These are phyloP conservation scores for Flueggea neowawraea DNA, from an alignment of 441 rosid species.

Conservation along the genomic window DNA sequence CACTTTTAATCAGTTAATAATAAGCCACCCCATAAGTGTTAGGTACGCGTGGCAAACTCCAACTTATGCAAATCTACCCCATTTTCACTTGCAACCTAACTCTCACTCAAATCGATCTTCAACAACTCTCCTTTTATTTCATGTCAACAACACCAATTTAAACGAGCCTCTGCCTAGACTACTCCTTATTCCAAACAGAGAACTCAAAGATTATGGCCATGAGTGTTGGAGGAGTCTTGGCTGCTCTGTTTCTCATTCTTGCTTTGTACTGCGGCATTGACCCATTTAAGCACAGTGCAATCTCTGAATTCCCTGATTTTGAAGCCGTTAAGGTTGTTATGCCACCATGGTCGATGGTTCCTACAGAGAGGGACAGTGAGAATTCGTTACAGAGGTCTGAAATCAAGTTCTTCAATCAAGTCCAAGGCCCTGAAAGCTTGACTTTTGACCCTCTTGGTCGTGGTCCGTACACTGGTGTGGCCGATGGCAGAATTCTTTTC, in stretches of 20 bases:
- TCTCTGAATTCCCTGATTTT: slow-evolving; percentile 65
- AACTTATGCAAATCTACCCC: no score
- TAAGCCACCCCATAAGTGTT: no score
- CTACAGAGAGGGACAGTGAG: slow-evolving; percentile 37
- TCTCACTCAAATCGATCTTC: no score
- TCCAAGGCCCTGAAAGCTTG: slow-evolving; percentile 95
- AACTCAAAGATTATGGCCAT: no score
- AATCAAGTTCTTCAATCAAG: slow-evolving; percentile 61
- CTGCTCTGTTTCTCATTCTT: slow-evolving; percentile 33
- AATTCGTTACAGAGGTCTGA: slow-evolving; percentile 72
- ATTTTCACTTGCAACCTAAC: no score
- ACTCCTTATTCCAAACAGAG: no score
- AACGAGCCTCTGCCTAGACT: no score
- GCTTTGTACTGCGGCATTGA: slow-evolving; percentile 75
- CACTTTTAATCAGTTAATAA: no score
- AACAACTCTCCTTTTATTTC: no score
- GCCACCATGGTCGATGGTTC: slow-evolving; percentile 47
- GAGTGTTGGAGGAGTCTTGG: no score
- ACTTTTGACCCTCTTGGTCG: slow-evolving; percentile 84
- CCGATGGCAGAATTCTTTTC: slow-evolving; percentile 79
- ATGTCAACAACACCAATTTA: no score
- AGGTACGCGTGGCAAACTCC: no score
- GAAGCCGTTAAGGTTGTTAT: slow-evolving; percentile 35
- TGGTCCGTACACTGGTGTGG: slow-evolving; percentile 91
- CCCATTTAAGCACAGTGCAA: slow-evolving; percentile 68